Percentiles rank a stretch among this genome's conserved stretches.
Conservation (phyloP, 768 basidiomycete species). For the Trametes maxima region DNA sequence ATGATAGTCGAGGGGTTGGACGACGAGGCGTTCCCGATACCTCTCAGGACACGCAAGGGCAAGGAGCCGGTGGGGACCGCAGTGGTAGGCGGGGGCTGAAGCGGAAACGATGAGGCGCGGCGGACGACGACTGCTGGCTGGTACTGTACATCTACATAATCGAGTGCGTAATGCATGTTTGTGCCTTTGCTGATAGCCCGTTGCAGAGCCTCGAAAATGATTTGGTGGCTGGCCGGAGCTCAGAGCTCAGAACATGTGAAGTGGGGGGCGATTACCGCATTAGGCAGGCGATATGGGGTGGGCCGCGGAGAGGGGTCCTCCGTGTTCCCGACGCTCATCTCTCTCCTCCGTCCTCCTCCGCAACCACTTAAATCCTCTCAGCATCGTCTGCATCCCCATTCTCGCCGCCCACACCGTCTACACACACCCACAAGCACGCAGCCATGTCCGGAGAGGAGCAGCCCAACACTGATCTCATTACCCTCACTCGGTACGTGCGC, state of each 20-base stretch:
- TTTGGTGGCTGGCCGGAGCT: slow-evolving; percentile 12
- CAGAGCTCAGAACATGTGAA: slow-evolving; percentile 24
- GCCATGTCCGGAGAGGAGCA: slow-evolving; percentile 52
- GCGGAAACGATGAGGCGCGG: slow-evolving; percentile 57
- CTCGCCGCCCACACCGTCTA: slow-evolving; percentile 11
- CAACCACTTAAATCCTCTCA: slow-evolving; percentile 13
- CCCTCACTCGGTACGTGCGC: slow-evolving; percentile 77
- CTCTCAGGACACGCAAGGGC: slow-evolving; percentile 68
- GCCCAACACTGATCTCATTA: slow-evolving; percentile 87
- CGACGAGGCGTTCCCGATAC: slow-evolving; percentile 67
- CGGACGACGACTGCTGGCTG: background rate
- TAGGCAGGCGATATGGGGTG: slow-evolving; percentile 16
- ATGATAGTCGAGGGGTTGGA: slow-evolving; percentile 40
- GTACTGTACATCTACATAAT: slow-evolving; percentile 22
- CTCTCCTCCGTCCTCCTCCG: slow-evolving; percentile 21
- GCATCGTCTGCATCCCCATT: background rate
- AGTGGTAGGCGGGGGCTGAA: slow-evolving; percentile 45
- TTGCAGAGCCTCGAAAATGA: background rate
- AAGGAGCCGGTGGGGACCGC: slow-evolving; percentile 47
- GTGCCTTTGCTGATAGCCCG: background rate
- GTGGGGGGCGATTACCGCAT: slow-evolving; percentile 15
- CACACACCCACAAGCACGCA: slow-evolving; percentile 8
- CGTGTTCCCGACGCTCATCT: slow-evolving; percentile 15
- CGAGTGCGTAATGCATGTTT: slow-evolving; percentile 12
- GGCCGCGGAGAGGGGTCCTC: slow-evolving; percentile 19